phyloP scores from a whole-genome alignment of 2,329 filamentous ascomycete species.

The Penicillium sp. region DNA sequence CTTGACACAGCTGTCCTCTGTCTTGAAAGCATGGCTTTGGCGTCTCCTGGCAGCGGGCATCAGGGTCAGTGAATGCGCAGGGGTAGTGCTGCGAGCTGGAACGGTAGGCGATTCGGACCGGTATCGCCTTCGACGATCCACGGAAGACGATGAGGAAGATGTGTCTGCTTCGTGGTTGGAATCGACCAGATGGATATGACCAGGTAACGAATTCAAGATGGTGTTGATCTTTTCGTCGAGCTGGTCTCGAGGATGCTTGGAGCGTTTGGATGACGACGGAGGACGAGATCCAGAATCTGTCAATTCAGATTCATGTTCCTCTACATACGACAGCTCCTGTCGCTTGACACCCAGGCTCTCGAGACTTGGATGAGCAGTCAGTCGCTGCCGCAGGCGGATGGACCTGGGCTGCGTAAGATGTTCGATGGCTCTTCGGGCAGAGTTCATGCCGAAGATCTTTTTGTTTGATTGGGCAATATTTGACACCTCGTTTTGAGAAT shows the following conservation, averaged over 20 bases:
- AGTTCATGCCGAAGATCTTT: conserved; percentile 17
- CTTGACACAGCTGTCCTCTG: conserved; percentile 70
- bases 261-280: conserved; percentile 43
- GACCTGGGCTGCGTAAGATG: conserved; percentile 25
- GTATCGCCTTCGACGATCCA: conserved; percentile 33
- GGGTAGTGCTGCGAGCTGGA: conserved; percentile 51
- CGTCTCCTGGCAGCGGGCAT: conserved; percentile 53
- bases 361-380: conserved; percentile 33
- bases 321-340: conserved; percentile 24
- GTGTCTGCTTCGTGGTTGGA: conserved; percentile 38
- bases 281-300: conserved; percentile 24
- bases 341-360: conserved; percentile 33
- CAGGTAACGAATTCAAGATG: conserved; percentile 72
- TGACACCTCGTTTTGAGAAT: conserved; percentile 12
- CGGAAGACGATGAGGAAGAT: conserved; percentile 32
- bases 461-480: conserved; percentile 21
- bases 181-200: conserved; percentile 69
- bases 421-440: conserved; percentile 18
- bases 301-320: conserved; percentile 19
- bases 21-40: conserved; percentile 32
- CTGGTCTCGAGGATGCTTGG: conserved; percentile 57
- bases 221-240: conserved; percentile 76
- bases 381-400: conserved; percentile 26
- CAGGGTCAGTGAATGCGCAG: conserved; percentile 65
- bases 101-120: conserved; percentile 34